phyloP scores from a whole-genome alignment of 495 filamentous ascomycete species.

The Chaetomium tenue region DNA sequence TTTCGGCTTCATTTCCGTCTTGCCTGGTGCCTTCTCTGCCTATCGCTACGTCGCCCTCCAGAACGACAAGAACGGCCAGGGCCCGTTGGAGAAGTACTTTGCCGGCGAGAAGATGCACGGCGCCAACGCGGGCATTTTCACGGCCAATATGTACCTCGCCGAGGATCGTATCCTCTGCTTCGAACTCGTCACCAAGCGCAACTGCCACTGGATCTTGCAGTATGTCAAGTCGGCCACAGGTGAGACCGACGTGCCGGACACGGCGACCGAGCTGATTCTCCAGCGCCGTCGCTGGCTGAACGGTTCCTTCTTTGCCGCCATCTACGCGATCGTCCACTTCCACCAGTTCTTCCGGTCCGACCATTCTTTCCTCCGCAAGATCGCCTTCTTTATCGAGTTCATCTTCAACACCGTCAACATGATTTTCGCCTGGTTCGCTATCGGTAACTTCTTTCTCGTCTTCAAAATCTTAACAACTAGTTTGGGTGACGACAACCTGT shows the following conservation, averaged over 20 bases:
- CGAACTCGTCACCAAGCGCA: slow-evolving; percentile 95
- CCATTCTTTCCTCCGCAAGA: slow-evolving; percentile 82
- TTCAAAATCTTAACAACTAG: slow-evolving; percentile 95
- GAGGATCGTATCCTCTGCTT: slow-evolving; percentile 99
- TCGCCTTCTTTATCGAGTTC: slow-evolving; percentile 89
- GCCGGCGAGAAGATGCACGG: slow-evolving; percentile 97
- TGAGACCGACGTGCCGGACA: slow-evolving; percentile 96
- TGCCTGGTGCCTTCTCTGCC: slow-evolving; percentile 96
- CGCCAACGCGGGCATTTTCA: slow-evolving; percentile 91
- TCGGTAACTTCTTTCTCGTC: slow-evolving; percentile 99
- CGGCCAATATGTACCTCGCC: slow-evolving; percentile 98
- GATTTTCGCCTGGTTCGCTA: slow-evolving; percentile 98
- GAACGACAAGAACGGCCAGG: slow-evolving; percentile 90
- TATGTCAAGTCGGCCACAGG: slow-evolving; percentile 97
- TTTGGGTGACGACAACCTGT: slow-evolving; percentile 62
- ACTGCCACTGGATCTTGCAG: slow-evolving; percentile 93
- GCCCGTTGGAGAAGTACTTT: slow-evolving; percentile 96
- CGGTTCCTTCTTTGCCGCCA: slow-evolving; percentile 96
- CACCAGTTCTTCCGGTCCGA: slow-evolving; percentile 91
- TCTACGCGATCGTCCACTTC: slow-evolving; percentile 92
- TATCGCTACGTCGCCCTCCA: slow-evolving; percentile 93
- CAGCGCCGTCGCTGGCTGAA: slow-evolving; percentile 98
- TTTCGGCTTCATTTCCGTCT: slow-evolving; percentile 95
- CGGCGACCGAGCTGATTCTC: slow-evolving; percentile 91
- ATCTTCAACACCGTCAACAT: slow-evolving; percentile 91